These are phyloP conservation scores for Phialophora tarda DNA, from an alignment of 2,329 filamentous ascomycete species.

Conservation along the genomic window DNA sequence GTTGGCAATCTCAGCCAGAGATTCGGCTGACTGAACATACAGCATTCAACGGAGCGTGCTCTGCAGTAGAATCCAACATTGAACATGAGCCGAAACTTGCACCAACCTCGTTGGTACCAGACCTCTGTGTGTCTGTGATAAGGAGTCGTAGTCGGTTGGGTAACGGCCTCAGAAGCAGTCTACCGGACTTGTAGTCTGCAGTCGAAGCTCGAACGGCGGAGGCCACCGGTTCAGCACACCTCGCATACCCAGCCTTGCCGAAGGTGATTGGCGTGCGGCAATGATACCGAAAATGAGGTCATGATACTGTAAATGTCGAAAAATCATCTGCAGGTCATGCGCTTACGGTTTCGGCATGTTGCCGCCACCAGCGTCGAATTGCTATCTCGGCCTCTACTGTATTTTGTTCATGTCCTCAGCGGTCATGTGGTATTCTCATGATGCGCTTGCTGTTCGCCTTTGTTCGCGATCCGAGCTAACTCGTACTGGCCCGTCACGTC, in stretches of 20 bases:
- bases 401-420: neutral
- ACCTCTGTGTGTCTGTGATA: neutral
- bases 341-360: neutral
- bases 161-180: neutral
- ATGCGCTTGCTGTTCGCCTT: neutral
- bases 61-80: neutral
- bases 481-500: neutral
- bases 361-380: neutral
- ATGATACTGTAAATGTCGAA: neutral
- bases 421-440: neutral
- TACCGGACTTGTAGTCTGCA: neutral
- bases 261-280: neutral
- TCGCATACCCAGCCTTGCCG: neutral
- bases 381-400: neutral
- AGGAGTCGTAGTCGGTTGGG: too few species aligned
- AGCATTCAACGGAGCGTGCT: neutral
- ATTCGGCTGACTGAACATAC: neutral
- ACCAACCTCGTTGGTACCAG: neutral
- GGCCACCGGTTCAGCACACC: neutral
- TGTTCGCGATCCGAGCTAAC: neutral
- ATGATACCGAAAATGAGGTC: neutral
- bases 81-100: neutral
- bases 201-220: neutral
- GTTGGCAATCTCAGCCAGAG: neutral
- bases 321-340: neutral